A percentile compares a stretch with the other conserved stretches of the same genome.
These are phyloP conservation scores for Mucor saturninus DNA, from an alignment of 371 early-diverging fungal species.

Conservation along the genomic window DNA sequence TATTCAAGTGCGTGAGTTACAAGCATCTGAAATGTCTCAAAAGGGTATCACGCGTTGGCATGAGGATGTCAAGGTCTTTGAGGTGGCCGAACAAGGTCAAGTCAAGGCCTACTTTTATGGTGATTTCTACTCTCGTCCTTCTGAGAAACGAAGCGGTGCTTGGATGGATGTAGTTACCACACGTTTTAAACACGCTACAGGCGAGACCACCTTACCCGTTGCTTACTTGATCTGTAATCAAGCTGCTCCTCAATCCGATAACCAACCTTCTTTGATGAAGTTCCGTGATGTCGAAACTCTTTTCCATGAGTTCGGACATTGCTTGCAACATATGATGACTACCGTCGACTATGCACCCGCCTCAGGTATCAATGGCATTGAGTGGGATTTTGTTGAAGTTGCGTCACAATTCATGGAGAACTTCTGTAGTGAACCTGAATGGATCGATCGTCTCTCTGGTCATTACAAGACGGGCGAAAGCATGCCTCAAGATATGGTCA, in stretches of 20 bases:
- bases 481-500: conserved; percentile 67
- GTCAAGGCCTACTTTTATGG: conserved; percentile 72
- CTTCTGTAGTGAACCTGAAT: conserved; percentile 66
- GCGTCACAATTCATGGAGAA: conserved; percentile 79
- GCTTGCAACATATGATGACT: conserved; percentile 73
- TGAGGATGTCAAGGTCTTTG: conserved; percentile 69
- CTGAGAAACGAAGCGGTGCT: conserved; percentile 70
- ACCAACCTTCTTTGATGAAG: conserved; percentile 65
- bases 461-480: conserved; percentile 64
- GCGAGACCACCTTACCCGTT: conserved; percentile 59
- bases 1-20: conserved; percentile 59
- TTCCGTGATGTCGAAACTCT: conserved; percentile 69
- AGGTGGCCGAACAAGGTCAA: conserved; percentile 57
- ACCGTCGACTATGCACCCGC: conserved; percentile 69
- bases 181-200: conserved; percentile 51
- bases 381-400: conserved; percentile 70
- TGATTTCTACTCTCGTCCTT: conserved; percentile 68
- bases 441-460: conserved; percentile 58
- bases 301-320: conserved; percentile 76
- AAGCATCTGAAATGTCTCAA: conserved; percentile 36
- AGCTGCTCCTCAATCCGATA: conserved; percentile 55
- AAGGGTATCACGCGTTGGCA: conserved; percentile 61
- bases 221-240: conserved; percentile 75
- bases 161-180: conserved; percentile 81
- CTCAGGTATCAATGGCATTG: conserved; percentile 72